A percentile compares a stretch with the other conserved stretches of the same genome.
These are phyloP conservation scores for Talaromyces sp. DNA, from an alignment of 2,329 filamentous ascomycete genomes.

Conservation along the genomic window DNA sequence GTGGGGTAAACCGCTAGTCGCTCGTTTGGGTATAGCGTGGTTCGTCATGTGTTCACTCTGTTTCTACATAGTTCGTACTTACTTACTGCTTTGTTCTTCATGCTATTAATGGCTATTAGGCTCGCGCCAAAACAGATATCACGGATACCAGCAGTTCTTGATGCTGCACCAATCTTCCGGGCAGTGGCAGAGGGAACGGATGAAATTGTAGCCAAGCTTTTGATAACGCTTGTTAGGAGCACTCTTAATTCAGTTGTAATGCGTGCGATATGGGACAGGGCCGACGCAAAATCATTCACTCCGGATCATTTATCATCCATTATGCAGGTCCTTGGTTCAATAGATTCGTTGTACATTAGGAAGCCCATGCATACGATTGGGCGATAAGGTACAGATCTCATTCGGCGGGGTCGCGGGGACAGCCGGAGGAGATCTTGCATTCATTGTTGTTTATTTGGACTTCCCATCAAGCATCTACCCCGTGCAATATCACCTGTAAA, in stretches of 20 bases:
- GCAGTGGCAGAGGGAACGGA: background rate
- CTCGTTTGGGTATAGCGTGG: background rate
- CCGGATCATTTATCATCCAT: background rate
- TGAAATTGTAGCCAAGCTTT: no score
- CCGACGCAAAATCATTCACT: background rate
- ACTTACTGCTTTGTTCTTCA: no score
- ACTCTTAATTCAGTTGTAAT: background rate
- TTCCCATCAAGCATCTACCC: background rate
- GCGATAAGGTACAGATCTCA: background rate
- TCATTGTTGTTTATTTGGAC: background rate
- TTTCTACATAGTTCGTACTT: no score
- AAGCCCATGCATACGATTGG: no score
- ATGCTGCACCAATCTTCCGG: background rate
- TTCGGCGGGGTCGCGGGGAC: background rate
- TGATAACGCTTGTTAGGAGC: background rate
- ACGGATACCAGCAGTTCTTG: background rate
- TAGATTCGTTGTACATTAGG: no score
- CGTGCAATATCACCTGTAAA: background rate
- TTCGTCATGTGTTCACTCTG: no score
- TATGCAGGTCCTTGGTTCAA: no score
- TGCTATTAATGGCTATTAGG: background rate
- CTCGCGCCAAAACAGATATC: background rate
- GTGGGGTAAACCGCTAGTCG: slow-evolving; percentile 12
- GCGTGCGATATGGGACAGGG: background rate
- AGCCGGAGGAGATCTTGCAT: background rate